Conservation (phyloP, 2,329 filamentous ascomycete species). For the Epichloe glyceriae region DNA sequence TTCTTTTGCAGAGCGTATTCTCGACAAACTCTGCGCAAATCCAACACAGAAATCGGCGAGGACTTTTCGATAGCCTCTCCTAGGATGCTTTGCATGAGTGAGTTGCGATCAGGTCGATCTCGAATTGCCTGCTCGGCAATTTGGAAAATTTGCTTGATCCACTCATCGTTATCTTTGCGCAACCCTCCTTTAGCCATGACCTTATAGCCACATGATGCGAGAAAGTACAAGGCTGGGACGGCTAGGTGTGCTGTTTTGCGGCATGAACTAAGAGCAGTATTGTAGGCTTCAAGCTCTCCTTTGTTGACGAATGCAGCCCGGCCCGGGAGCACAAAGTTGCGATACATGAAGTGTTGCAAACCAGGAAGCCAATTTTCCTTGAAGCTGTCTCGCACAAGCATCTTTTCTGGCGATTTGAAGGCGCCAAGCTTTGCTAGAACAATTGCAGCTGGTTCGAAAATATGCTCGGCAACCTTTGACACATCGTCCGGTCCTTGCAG, state of each 20-base stretch:
- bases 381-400: constrained; percentile 9
- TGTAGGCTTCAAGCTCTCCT: constrained; percentile 27
- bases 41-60: constrained; percentile 24
- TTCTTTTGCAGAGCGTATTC: constrained; percentile 25
- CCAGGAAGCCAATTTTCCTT: constrained; percentile 29
- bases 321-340: constrained; percentile 38
- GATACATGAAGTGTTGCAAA: constrained; percentile 35
- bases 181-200: constrained; percentile 13
- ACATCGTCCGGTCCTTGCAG: constrained; percentile 35
- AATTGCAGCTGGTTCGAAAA: constrained; percentile 25
- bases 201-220: constrained; percentile 21
- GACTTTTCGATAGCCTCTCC: constrained; percentile 16
- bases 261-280: constrained; percentile 27
- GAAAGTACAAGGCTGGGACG: constrained; percentile 31
- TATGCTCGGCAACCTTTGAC: constrained; percentile 32
- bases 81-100: constrained; percentile 19
- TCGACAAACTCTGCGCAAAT: constrained; percentile 29
- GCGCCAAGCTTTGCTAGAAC: constrained; percentile 29
- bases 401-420: constrained; percentile 11
- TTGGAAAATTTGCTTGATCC: constrained; percentile 24
- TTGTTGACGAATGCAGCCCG: constrained; percentile 33
- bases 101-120: constrained; percentile 12
- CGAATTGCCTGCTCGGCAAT: constrained; percentile 17
- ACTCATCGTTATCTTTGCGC: constrained; percentile 24
- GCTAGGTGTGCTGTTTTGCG: constrained; percentile 22